phyloP scores from a whole-genome alignment of 176 grass and related monocot species.

The Oryza glumipatula region DNA sequence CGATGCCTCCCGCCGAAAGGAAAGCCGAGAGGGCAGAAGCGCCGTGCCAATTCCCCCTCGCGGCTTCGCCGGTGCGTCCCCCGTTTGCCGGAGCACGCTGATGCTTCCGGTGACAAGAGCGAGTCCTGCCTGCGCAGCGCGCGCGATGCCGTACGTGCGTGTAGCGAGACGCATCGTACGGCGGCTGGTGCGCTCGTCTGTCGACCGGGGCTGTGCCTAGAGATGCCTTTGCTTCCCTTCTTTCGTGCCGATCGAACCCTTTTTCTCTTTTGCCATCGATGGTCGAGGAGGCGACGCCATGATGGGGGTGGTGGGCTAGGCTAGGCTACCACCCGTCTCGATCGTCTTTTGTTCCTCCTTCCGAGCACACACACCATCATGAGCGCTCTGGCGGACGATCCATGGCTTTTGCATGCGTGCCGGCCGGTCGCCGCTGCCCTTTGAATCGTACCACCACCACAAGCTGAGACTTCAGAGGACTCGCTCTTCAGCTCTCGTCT shows the following conservation, averaged over 20 bases:
- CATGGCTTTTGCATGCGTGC: background rate
- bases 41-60: background rate
- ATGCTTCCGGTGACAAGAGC: background rate
- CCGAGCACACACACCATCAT: conserved; percentile 31
- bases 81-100: background rate
- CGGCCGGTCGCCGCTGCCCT: background rate
- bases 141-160: background rate
- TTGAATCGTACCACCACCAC: background rate
- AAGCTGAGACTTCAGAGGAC: background rate
- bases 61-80: background rate
- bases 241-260: background rate
- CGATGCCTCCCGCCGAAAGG: conserved; percentile 1
- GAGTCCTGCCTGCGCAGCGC: too few relatives aligned
- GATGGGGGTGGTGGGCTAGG: conserved; percentile 16
- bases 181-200: background rate
- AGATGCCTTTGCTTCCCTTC: background rate
- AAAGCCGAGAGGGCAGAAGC: background rate
- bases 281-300: conserved; percentile 26
- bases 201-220: background rate
- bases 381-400: conserved; percentile 31
- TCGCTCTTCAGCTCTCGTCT: background rate
- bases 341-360: conserved; percentile 20
- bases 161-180: background rate
- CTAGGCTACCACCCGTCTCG: conserved; percentile 16
- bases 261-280: conserved; percentile 39